A percentile compares a stretch with the other conserved stretches of the same genome.
These are phyloP conservation scores for Microbotryum saponariae DNA, from an alignment of 1,284 basidiomycete genomes.

Conservation along the genomic window DNA sequence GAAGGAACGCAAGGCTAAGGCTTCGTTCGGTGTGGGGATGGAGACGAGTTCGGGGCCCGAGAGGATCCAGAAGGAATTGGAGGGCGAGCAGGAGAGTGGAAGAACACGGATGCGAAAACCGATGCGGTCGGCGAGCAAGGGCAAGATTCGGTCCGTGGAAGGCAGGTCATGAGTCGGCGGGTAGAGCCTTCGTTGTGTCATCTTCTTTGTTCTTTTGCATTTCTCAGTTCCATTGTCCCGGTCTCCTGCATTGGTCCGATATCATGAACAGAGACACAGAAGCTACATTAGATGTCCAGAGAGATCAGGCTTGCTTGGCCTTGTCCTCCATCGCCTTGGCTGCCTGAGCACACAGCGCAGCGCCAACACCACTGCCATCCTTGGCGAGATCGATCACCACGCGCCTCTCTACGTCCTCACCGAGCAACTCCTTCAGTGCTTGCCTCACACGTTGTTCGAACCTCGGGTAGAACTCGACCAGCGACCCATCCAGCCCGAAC, in stretches of 20 bases:
- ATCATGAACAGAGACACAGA: neutral
- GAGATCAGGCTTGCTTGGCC: neutral
- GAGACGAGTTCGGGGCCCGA: conserved; percentile 55
- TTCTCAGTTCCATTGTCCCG: too few relatives aligned
- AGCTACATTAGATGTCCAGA: too few relatives aligned
- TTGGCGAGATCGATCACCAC: conserved; percentile 87
- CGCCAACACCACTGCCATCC: conserved; percentile 90
- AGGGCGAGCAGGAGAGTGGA: conserved; percentile 26
- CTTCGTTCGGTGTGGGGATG: conserved; percentile 69
- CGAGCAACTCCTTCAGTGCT: conserved; percentile 66
- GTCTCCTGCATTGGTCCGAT: too few relatives aligned
- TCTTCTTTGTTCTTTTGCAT: too few relatives aligned
- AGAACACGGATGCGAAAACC: conserved; percentile 26
- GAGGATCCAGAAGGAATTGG: conserved; percentile 8
- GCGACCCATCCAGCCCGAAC: conserved; percentile 83
- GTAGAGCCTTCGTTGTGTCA: too few relatives aligned
- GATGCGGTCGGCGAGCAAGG: neutral
- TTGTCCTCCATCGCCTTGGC: conserved; percentile 26
- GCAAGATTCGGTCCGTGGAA: too few relatives aligned
- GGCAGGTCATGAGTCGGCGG: too few relatives aligned
- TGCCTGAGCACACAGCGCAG: conserved; percentile 29
- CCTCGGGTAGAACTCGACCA: conserved; percentile 83
- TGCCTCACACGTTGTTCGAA: conserved; percentile 68
- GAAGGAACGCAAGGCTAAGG: conserved; percentile 47
- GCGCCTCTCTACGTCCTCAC: conserved; percentile 65